Conservation (phyloP, 2,329 filamentous ascomycete genomes). For the Penicillium sp. region DNA sequence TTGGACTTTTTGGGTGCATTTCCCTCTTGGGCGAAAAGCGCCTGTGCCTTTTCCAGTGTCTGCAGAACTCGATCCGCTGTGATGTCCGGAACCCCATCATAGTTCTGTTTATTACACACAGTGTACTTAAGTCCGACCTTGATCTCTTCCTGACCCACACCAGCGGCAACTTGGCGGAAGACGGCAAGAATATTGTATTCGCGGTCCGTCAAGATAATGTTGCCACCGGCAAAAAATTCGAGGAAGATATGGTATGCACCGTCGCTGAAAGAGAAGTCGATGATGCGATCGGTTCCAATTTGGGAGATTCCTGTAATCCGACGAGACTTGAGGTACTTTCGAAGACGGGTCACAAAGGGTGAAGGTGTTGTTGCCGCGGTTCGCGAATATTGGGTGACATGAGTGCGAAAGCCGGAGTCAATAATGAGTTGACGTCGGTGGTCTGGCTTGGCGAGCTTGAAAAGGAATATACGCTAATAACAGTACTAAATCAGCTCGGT, state of each 20-base stretch:
- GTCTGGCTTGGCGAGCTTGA: constrained; percentile 91
- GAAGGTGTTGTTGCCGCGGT: constrained; percentile 82
- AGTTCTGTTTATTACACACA: constrained; percentile 80
- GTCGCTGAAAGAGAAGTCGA: constrained; percentile 90
- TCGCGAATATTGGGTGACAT: constrained; percentile 86
- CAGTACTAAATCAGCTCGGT: constrained; percentile 7
- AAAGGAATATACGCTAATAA: constrained; percentile 76
- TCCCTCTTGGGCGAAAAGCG: constrained; percentile 35
- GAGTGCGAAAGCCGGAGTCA: constrained; percentile 93
- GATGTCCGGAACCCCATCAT: constrained; percentile 67
- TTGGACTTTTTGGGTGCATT: constrained; percentile 61
- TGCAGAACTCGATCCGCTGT: constrained; percentile 69
- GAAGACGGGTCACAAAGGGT: constrained; percentile 76
- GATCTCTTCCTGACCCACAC: constrained; percentile 79
- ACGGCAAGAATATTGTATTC: constrained; percentile 79
- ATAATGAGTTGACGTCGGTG: constrained; percentile 86
- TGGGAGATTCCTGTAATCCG: constrained; percentile 77
- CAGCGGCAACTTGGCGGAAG: constrained; percentile 74
- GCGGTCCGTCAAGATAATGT: constrained; percentile 85
- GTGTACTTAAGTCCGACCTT: constrained; percentile 75
- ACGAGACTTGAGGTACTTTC: constrained; percentile 84
- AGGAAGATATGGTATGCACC: constrained; percentile 83
- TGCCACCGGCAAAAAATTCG: constrained; percentile 95
- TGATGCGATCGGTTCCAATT: constrained; percentile 87
- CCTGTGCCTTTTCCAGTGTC: constrained; percentile 64